Evolutionary conservation across 148 eudicot genomes (phyloP), one percentile per base, ranked within the genome.

Genomic region (Dysphania ambrosioides): DNA sequence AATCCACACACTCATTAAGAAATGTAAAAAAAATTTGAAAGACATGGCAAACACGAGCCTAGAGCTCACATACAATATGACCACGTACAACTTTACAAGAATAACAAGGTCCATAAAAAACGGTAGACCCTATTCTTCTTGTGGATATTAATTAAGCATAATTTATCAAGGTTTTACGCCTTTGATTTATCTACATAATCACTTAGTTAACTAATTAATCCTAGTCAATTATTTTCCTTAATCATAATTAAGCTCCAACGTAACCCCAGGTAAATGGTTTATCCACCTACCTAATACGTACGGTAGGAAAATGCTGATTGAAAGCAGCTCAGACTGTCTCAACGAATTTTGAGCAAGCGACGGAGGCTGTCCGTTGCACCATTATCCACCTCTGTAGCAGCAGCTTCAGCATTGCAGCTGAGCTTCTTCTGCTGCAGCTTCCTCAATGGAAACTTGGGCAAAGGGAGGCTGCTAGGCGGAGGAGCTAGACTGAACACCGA

Each of bases 391-490:
- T 64, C 51, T 15, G n/a, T 73, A 3, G 47, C 73, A 13, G 78
- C 81, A 8, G 83, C 89, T 47, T 86, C 85, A 0, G 77, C 77
- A 34, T 80, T 83, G 81, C 93, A 92, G 72, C 81, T 82, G 6
- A 80, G 72, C 86, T 81, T 87, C 9, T 35, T 69, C 21, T 31
- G 58, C 35, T 58, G 80, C 34, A 56, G 40, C 56, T 56, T 83
- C 89, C 90, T 81, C 68, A 86, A 40, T 32, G 82, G 87, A 79
- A 92, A 92, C 68, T 79, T 90, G 31, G 97, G 97, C 85, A 92
- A 79, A 63, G 97, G 97, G 83, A 90, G 77, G 78, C 97, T 90
- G 70, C 93, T 92, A 7, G 97, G 95, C 21, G 93, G 97, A 38
- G 97, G 97, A 55, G 97, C 84, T 19, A 81, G 72, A 72, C 79